phyloP scores from a whole-genome alignment of 441 rosid genomes.

The Jatropha podagrica region DNA sequence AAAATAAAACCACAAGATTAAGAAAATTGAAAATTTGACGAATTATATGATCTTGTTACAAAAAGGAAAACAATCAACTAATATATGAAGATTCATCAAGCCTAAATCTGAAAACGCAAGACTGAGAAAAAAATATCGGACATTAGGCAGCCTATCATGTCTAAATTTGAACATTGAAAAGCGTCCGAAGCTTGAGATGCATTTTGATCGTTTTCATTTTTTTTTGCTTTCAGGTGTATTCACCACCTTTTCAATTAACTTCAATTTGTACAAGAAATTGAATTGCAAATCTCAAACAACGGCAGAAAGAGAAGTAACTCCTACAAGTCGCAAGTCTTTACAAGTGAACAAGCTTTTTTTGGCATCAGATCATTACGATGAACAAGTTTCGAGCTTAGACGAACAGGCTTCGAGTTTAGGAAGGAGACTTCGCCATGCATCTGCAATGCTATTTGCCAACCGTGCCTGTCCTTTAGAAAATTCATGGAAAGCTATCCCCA shows the following conservation, averaged over 20 bases:
- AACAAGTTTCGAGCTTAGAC: conserved; percentile 76
- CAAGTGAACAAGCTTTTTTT: conserved; percentile 22
- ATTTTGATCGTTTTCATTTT: not conserved
- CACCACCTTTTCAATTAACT: not conserved
- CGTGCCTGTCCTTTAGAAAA: conserved; percentile 96
- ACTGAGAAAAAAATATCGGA: not conserved
- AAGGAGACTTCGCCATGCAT: conserved; percentile 97
- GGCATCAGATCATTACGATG: conserved; percentile 25
- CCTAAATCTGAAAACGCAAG: not conserved
- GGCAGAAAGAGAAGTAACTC: conserved; percentile 19
- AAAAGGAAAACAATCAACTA: no score
- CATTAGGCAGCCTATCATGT: not conserved
- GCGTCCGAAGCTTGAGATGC: not conserved
- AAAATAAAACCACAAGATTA: not conserved
- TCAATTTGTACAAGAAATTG: conserved; percentile 31
- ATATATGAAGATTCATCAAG: not conserved
- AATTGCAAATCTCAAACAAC: conserved; percentile 20
- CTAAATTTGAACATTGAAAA: not conserved
- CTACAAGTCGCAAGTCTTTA: conserved; percentile 17
- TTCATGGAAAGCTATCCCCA: conserved; percentile 90
- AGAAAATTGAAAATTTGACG: not conserved
- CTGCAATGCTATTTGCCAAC: conserved; percentile 75
- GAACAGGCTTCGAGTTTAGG: conserved; percentile 90
- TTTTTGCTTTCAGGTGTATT: not conserved
- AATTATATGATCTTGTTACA: not conserved